phyloP scores from a whole-genome alignment of 257 asterid genomes.

The Linderniella brevidens region DNA sequence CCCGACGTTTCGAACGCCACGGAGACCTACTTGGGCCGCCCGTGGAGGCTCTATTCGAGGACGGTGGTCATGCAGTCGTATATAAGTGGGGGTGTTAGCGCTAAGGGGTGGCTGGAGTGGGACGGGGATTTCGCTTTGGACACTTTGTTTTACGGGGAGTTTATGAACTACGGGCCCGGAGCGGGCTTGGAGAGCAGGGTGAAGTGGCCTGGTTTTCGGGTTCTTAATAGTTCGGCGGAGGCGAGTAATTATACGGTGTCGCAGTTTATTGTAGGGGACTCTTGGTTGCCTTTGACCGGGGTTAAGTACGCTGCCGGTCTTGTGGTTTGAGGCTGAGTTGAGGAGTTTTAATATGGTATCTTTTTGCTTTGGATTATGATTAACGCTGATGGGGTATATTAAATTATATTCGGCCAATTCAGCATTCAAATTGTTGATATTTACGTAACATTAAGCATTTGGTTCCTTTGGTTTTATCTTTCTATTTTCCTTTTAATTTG shows the following conservation, averaged over 20 bases:
- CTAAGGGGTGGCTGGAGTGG: slow-evolving; percentile 57
- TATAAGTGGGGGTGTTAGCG: slow-evolving; percentile 24
- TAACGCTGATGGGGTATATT: too few relatives aligned
- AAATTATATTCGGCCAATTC: too few relatives aligned
- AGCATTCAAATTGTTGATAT: too few relatives aligned
- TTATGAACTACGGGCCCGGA: slow-evolving; percentile 33
- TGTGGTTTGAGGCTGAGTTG: slow-evolving; percentile 11
- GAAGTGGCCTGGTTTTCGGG: slow-evolving; percentile 39
- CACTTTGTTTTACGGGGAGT: slow-evolving; percentile 36
- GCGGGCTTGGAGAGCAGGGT: slow-evolving; percentile 24
- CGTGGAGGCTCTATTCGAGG: slow-evolving; percentile 34
- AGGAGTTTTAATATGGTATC: too few relatives aligned
- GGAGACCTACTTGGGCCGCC: slow-evolving; percentile 35
- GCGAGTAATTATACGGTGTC: slow-evolving; percentile 30
- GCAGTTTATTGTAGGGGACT: slow-evolving; percentile 29
- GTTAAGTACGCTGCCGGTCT: slow-evolving; percentile 32
- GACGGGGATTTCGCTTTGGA: slow-evolving; percentile 22
- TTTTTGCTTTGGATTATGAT: too few relatives aligned
- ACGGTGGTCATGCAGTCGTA: slow-evolving; percentile 41
- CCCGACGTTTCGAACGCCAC: slow-evolving; percentile 23
- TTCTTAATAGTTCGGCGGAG: slow-evolving; percentile 16
- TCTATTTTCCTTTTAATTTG: too few relatives aligned
- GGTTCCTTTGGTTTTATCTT: too few relatives aligned
- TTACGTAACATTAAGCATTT: too few relatives aligned
- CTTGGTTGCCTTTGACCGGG: slow-evolving; percentile 55